Evolutionary conservation across 352 stramenopile species (phyloP).

Genomic region (Globisporangium okanoganense): DNA sequence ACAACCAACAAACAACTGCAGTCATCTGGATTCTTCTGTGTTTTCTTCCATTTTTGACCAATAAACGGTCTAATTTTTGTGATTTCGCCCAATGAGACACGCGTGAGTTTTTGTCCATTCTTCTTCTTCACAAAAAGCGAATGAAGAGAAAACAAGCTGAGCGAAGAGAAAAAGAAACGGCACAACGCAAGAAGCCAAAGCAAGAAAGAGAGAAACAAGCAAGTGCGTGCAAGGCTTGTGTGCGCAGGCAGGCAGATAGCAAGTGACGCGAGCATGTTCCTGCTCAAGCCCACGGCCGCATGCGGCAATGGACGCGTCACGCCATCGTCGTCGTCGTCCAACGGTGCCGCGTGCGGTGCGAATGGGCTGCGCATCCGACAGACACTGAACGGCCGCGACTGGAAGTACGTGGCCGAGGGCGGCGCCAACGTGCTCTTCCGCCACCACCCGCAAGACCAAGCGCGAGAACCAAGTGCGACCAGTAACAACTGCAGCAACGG

Average conservation of each 20-base stretch:
- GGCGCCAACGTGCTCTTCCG: conserved; percentile 85
- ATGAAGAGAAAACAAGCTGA: neutral
- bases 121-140: neutral
- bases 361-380: conserved; percentile 15
- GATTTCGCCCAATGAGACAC: too few species aligned
- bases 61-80: too few species aligned
- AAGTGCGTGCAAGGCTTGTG: neutral
- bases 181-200: neutral
- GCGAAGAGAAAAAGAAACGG: conserved; percentile 6
- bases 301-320: neutral
- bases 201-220: neutral
- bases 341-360: neutral
- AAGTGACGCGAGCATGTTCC: conserved; percentile 31
- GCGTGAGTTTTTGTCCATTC: neutral
- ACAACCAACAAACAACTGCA: neutral
- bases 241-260: neutral
- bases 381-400: conserved; percentile 48
- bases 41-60: too few species aligned
- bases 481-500: neutral
- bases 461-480: neutral
- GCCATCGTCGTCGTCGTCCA: neutral
- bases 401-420: conserved; percentile 86
- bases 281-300: conserved; percentile 33
- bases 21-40: too few species aligned
- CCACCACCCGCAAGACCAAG: conserved; percentile 32